Base-by-base conservation (phyloP, 345 rosid genomes). In the Anastatica hierochuntica region DNA sequence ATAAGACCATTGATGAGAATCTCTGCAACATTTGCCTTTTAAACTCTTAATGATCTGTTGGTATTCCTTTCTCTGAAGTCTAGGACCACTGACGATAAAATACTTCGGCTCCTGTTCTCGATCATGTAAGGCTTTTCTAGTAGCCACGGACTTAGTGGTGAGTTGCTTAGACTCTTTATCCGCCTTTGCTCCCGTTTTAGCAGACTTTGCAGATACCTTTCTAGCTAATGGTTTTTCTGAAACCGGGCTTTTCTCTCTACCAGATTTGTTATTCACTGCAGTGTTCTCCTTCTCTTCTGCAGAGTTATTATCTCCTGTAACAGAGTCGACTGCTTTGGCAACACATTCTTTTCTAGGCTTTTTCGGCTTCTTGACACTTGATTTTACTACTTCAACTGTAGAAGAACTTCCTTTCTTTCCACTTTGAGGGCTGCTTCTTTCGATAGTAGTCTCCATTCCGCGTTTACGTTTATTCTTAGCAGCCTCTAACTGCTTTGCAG, bases 1-100 rank as follows among this genome's bases (percentile, higher is more conserved):
- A 70, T 85, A 92, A 34, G 94, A 88, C 95, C 98, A 92, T 11
- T 83, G 88, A 74, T 92, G 96, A 70, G 95, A 92, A 69, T 88
- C 90, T 62, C 78, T 79, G 66, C 94, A 92, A 36, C 63, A 54
- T 72, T 76, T 85, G 29, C 97, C 98, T 63, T 75, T 81, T 73
- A 92, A 58, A 18, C 69, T 53, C 70, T 68, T 79, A 53, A 88
- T 69, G 23, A 81, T 68, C 71, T 77, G 68, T 70, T 77, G 97
- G 65, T 75, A 83, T 66, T 79, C 82, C 58, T 83, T 83, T 54
- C 94, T 85, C 69, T 83, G 86, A 11, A 56, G 42, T 63, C 72
- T 78, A 49, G 74, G 82, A 19, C 95, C 97, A 70, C 90, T 77
- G 59, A 85, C 58, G 43, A 83, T 81, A 58, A 88, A 94, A 57